These are phyloP conservation scores for Adansonia gregorii DNA, from an alignment of 441 rosid genomes.

Conservation along the genomic window DNA sequence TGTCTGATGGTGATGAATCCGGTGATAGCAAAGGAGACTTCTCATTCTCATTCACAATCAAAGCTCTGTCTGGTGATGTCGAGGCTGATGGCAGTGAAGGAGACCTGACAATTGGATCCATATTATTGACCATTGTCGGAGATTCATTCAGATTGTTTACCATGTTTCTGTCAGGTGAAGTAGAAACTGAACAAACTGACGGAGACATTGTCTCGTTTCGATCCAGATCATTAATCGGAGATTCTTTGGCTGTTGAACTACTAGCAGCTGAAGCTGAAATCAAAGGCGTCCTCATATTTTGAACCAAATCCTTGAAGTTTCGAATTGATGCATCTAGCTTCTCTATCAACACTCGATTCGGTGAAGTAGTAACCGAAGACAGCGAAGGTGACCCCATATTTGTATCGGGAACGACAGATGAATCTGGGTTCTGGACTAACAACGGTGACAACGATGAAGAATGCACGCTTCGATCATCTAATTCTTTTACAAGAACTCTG, in stretches of 20 bases:
- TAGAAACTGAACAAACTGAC: slow-evolving; percentile 44
- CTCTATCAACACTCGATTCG: slow-evolving; percentile 48
- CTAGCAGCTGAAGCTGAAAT: slow-evolving; percentile 40
- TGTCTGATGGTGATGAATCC: slow-evolving; percentile 48
- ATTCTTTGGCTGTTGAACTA: slow-evolving; percentile 34
- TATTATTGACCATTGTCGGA: slow-evolving; percentile 29
- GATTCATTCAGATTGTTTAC: slow-evolving; percentile 32
- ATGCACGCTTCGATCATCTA: slow-evolving; percentile 26
- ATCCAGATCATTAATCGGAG: slow-evolving; percentile 4
- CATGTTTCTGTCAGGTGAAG: slow-evolving; percentile 47
- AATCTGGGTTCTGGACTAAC: slow-evolving; percentile 13
- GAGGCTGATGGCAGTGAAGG: slow-evolving; percentile 44
- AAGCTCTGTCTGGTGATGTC: slow-evolving; percentile 46
- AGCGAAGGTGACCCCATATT: slow-evolving; percentile 42
- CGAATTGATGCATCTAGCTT: slow-evolving; percentile 45
- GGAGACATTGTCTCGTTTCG: slow-evolving; percentile 29
- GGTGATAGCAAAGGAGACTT: slow-evolving; percentile 50
- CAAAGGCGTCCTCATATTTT: slow-evolving; percentile 23
- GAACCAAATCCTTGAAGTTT: slow-evolving; percentile 24
- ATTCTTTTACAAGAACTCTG: slow-evolving; percentile 29
- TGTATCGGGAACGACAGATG: slow-evolving; percentile 34
- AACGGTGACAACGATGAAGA: slow-evolving; percentile 35
- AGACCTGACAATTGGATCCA: slow-evolving; percentile 20
- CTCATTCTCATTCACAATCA: slow-evolving; percentile 33
- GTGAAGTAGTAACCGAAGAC: slow-evolving; percentile 50